Evolutionary conservation across 768 basidiomycete genomes (phyloP).

Genomic region (Tylopilus felleus): DNA sequence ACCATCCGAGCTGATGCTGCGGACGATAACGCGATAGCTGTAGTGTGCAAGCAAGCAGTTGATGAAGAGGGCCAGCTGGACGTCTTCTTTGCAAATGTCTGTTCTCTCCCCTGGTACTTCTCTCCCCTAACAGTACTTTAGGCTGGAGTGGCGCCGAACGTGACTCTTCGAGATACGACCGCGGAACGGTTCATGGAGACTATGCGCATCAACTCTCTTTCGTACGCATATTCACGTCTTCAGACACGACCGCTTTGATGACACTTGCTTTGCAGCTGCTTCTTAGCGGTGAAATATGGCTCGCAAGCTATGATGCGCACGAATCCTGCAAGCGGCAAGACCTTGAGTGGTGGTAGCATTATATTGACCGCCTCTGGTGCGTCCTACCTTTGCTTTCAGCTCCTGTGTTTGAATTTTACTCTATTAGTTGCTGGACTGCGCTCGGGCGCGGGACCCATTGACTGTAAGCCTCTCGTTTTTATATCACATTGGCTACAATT

Average conservation of each 20-base stretch:
- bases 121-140: slow-evolving; percentile 26
- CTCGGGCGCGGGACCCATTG: slow-evolving; percentile 76
- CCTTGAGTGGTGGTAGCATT: slow-evolving; percentile 71
- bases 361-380: slow-evolving; percentile 82
- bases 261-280: slow-evolving; percentile 52
- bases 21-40: slow-evolving; percentile 64
- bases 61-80: slow-evolving; percentile 84
- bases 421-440: slow-evolving; percentile 75
- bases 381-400: slow-evolving; percentile 19
- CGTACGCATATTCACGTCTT: slow-evolving; percentile 36
- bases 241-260: neutral
- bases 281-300: slow-evolving; percentile 84
- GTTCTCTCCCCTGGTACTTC: slow-evolving; percentile 17
- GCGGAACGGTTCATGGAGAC: slow-evolving; percentile 68
- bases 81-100: slow-evolving; percentile 92
- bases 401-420: slow-evolving; percentile 1
- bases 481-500: neutral
- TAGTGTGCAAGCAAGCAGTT: slow-evolving; percentile 67
- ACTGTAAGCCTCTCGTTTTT: slow-evolving; percentile 52
- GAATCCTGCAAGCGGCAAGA: slow-evolving; percentile 67
- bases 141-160: slow-evolving; percentile 61
- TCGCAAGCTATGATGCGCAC: slow-evolving; percentile 76
- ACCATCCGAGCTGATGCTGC: slow-evolving; percentile 79
- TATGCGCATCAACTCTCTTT: slow-evolving; percentile 74
- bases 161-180: slow-evolving; percentile 50